Base-by-base conservation (phyloP, 345 rosid genomes). In the Citrus mangshanensis region DNA sequence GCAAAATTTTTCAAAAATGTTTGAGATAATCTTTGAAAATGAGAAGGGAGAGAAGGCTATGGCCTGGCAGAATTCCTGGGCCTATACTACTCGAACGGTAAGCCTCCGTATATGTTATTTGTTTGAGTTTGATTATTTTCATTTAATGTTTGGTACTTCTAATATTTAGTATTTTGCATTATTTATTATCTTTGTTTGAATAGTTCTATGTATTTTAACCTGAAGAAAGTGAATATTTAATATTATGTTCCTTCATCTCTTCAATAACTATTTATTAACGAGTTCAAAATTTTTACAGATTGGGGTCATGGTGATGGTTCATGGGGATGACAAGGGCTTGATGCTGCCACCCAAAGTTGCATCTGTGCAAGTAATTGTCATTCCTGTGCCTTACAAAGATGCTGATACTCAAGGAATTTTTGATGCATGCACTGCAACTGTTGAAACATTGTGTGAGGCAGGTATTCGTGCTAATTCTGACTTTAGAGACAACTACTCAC, bases 31-130 rank as follows among this genome's bases (percentile, higher is more conserved):
- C 88, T 94, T 86, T 83, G 97, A 96, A 86, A 91, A 96, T 83
- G 98, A 96, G 70, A 94, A 91, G 83, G 94, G 97, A 66, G 97
- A 93, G 88, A 94, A 82, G 86, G 89, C 84, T 54, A 93, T 89
- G 97, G 97, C 86, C 81, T 96, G 99, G 99, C 99, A 96, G 88
- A 96, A 96, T 81, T 96, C 99, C 24, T 96, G 98, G 99, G 99
- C 97, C 25, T 96, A 91, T 80, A 94, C 92, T 81, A 93, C 98
- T 35, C 86, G 98, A 73, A 92, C 93, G 59, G 93, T 96, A 90
- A 72, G 59, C 59, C 18, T 74, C 73, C 60, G 4, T 14, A 37
- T 70, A 54, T 55, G 9, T 56, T 56, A 30, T 60, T 73, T 70
- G 35, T 60, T 28, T 55, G 38, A 75, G 58, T 49, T 55, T 51